Percentiles rank a stretch among this genome's conserved stretches.
These are phyloP conservation scores for Pleurotus sapidus DNA, from an alignment of 768 basidiomycete genomes.

Conservation along the genomic window DNA sequence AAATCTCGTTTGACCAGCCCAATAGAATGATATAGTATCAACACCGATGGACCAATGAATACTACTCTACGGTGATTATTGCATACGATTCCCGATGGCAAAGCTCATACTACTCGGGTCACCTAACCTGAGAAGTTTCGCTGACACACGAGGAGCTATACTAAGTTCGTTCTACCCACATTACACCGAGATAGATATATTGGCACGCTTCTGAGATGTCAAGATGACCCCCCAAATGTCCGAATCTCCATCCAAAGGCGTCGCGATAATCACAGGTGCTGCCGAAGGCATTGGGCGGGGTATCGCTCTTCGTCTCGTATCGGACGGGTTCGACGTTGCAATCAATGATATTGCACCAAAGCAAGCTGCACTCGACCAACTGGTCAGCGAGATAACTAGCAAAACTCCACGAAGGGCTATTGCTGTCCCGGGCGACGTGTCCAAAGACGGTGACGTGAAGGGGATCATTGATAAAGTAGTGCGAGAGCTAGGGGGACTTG, in stretches of 20 bases:
- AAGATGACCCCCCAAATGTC: too few relatives aligned
- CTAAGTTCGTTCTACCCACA: too few relatives aligned
- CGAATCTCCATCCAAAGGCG: conserved; percentile 7
- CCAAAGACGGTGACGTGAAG: conserved; percentile 11
- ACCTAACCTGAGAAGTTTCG: too few relatives aligned
- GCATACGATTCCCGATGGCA: too few relatives aligned
- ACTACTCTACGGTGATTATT: too few relatives aligned
- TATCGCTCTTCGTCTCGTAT: conserved; percentile 34
- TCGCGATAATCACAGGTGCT: conserved; percentile 37
- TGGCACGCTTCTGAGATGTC: too few relatives aligned
- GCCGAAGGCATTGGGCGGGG: conserved; percentile 37
- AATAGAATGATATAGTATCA: too few relatives aligned
- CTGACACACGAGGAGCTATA: too few relatives aligned
- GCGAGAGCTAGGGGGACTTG: conserved; percentile 19
- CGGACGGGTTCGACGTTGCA: conserved; percentile 34
- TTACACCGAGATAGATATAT: too few relatives aligned
- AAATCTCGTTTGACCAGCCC: too few relatives aligned
- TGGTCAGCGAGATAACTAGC: conserved; percentile 22
- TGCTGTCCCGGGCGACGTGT: conserved; percentile 1
- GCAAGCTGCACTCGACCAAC: neutral
- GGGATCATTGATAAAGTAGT: conserved; percentile 15
- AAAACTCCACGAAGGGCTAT: conserved; percentile 13
- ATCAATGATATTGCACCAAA: conserved; percentile 25
- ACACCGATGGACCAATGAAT: too few relatives aligned
- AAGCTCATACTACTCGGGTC: too few relatives aligned